Base-by-base conservation (phyloP, 2,329 filamentous ascomycete species). In the Colletotrichum sojae region DNA sequence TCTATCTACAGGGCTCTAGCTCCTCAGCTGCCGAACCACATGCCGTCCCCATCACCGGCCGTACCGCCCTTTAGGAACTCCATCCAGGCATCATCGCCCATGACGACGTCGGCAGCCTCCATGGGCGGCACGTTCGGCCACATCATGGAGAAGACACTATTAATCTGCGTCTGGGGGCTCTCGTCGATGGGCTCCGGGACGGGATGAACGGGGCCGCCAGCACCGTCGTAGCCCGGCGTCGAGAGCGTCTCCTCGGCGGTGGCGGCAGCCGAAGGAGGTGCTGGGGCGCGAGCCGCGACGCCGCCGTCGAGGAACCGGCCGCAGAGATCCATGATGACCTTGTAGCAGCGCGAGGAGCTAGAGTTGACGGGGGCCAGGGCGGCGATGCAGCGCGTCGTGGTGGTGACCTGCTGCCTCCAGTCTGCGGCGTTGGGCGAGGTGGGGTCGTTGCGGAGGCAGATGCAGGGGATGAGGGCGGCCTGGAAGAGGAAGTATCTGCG, bases 401-500 rank as follows among this genome's bases (percentile, higher is more conserved):
- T 76, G 3, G 71, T 73, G 46, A 85, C 79, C 66, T 85, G 83
- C 2, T 74, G 71, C 9, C 80, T 77, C 83, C 83, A 85, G 63
- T 78, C 78, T 1, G 73, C 48, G 8, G 81, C 81, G 10, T 78
- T 71, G 2, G 75, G 63, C 2, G 81, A 79, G 6, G 73, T 71
- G 0, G 83, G 81, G 5, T 82, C 75, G 61, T 83, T 84, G 6
- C 83, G 81, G 2, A 85, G 77, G 64, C 83, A 85, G 12, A 85
- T 81, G 53, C 80, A 82, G 1, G 83, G 84, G 10, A 86, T 85
- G 16, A 86, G 74, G 2, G 81, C 82, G 0, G 84, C 83, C 64
- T 86, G 84, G 62, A 86, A 86, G 5, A 85, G 76, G 65, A 85
- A 85, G 71, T 84, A 85, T 46, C 83, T 80, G 18, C 1, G 10